Conservation (phyloP, 164 flowering plant genomes). For the Macadamia tetraphylla region DNA sequence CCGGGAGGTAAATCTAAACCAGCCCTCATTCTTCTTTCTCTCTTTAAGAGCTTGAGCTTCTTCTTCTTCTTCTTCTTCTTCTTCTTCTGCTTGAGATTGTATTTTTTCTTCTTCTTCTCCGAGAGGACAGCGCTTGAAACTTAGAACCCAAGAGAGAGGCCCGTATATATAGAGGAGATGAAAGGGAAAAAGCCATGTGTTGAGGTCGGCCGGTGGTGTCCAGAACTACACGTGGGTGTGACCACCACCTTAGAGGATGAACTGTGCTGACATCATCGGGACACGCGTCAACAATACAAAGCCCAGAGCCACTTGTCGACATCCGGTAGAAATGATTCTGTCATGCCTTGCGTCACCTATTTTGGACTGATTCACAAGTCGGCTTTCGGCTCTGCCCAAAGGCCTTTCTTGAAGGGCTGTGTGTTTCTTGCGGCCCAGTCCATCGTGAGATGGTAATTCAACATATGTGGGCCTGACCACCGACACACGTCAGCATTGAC, state of each 20-base stretch:
- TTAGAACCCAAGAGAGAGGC: constrained; percentile 23
- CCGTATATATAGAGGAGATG: constrained; percentile 31
- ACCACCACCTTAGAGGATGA: constrained; percentile 9
- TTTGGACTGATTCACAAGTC: constrained; percentile 28
- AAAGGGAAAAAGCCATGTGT: constrained; percentile 29
- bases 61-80: too few species aligned
- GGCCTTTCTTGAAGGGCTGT: not conserved
- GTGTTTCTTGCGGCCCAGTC: too few species aligned
- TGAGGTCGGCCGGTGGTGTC: constrained; percentile 10
- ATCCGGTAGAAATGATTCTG: constrained; percentile 21
- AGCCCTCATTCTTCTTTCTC: not conserved
- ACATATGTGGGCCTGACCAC: not conserved
- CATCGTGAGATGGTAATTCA: not conserved
- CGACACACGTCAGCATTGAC: not conserved
- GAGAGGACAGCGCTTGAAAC: constrained; percentile 34
- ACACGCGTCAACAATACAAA: constrained; percentile 25
- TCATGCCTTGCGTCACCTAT: constrained; percentile 42
- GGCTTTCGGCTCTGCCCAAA: constrained; percentile 8
- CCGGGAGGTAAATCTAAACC: constrained; percentile 48
- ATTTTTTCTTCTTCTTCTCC: not conserved
- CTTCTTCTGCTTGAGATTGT: not conserved
- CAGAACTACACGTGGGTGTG: constrained; percentile 36
- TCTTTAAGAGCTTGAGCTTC: not conserved
- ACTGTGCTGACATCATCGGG: constrained; percentile 9
- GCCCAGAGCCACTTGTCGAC: constrained; percentile 18